These are phyloP conservation scores for Chaetomium sp. DNA, from an alignment of 2,329 filamentous ascomycete species.

Conservation along the genomic window DNA sequence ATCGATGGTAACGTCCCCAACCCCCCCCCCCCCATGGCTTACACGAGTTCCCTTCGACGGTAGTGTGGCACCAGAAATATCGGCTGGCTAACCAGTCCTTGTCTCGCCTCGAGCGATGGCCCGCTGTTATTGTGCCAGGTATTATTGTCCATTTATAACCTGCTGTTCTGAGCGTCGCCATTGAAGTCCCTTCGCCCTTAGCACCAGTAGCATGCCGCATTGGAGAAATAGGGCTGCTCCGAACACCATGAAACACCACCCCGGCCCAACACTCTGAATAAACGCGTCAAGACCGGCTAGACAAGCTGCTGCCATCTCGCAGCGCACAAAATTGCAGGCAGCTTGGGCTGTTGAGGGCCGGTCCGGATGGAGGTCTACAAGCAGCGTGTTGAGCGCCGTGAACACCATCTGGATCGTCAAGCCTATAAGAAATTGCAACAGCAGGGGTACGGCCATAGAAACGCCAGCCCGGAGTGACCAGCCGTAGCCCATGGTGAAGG, in stretches of 20 bases:
- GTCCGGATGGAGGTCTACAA: not conserved
- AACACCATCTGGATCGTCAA: not conserved
- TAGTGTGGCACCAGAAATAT: no score
- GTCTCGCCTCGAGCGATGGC: not conserved
- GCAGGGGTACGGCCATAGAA: not conserved
- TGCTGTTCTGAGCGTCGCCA: not conserved
- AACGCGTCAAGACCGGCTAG: not conserved
- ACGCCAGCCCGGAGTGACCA: not conserved
- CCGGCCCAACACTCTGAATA: not conserved
- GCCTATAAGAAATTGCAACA: not conserved
- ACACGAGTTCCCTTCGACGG: not conserved
- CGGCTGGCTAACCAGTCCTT: no score
- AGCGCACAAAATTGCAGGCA: slow-evolving; percentile 5
- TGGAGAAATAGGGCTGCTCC: not conserved
- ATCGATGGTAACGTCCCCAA: no score
- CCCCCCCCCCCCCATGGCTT: not conserved
- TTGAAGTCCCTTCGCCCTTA: not conserved
- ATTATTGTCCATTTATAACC: not conserved
- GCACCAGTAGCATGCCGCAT: not conserved
- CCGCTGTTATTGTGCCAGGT: not conserved
- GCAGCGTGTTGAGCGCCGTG: not conserved
- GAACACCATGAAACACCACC: not conserved
- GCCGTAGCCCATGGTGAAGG: not conserved
- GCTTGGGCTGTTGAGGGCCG: slow-evolving; percentile 1
- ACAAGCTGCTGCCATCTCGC: slow-evolving; percentile 1